Conservation (phyloP, 805 yeast species). For the Lipomyces anomalus region DNA sequence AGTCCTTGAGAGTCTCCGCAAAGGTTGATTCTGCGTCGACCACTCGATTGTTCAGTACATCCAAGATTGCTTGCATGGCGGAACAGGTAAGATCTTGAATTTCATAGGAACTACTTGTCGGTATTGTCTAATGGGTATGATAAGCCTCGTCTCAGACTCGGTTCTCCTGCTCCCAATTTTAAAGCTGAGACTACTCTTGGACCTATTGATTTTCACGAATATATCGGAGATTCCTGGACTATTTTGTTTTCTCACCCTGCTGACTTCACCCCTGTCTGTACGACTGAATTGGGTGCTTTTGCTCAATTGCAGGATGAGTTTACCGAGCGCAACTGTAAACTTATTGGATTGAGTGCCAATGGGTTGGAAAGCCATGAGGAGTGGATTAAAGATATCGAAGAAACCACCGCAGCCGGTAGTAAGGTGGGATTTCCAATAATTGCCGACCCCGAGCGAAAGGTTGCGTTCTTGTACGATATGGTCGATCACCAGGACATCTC, state of each 20-base stretch:
- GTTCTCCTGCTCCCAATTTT: conserved; percentile 84
- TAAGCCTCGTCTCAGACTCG: conserved; percentile 59
- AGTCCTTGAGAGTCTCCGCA: too few species aligned
- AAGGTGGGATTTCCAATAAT: conserved; percentile 82
- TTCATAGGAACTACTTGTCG: too few species aligned
- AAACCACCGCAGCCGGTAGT: conserved; percentile 60
- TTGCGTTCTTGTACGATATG: conserved; percentile 80
- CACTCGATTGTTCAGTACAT: too few species aligned
- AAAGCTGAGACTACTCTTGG: conserved; percentile 78
- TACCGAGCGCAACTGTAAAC: conserved; percentile 74
- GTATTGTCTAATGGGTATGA: too few species aligned
- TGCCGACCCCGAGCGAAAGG: conserved; percentile 80
- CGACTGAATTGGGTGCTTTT: conserved; percentile 93
- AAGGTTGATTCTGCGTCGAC: too few species aligned
- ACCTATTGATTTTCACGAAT: conserved; percentile 79
- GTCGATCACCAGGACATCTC: conserved; percentile 79
- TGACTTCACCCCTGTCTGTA: conserved; percentile 94
- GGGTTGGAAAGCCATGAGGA: conserved; percentile 69
- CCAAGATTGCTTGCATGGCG: too few species aligned
- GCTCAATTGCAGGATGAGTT: conserved; percentile 86
- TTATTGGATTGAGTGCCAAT: conserved; percentile 87
- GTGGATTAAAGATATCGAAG: conserved; percentile 91
- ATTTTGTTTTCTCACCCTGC: conserved; percentile 92
- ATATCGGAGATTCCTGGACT: conserved; percentile 79
- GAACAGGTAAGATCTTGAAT: too few species aligned